Base-by-base conservation (phyloP, 176 grass and related monocot genomes). In the Carex kokanica region DNA sequence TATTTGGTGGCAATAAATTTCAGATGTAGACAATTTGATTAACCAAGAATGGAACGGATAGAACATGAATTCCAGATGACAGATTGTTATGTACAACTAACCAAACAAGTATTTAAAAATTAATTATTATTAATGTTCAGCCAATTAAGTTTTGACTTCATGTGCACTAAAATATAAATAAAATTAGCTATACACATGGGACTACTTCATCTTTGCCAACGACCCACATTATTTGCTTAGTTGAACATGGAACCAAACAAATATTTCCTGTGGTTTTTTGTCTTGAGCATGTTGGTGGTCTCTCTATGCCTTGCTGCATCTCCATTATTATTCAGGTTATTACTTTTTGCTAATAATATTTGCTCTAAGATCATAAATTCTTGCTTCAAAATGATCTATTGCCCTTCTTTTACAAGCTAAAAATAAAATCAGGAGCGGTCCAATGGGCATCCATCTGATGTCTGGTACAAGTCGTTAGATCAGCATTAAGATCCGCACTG, bases 231-330 rank as follows among this genome's bases (percentile, higher is more conserved):
- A 27, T 20, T 52, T 75, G 3, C 41, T 12, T 11, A 53, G 21
- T 45, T 75, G 18, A 75, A 49, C 71, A 75, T 52, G 71, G 71
- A 40, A 23, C 43, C 71, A 51, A 25, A n/a, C 36, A 75, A 75
- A 75, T 49, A 13, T 75, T 75, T 18, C 43, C 40, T 49, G 2
- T 23, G 24, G 20, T 63, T 81, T 38, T 34, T 63, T 23, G 78
- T 63, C 27, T 81, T 41, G 23, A 81, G 78, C 78, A 60, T 81
- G 13, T 63, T 64, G 15, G 31, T 63, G 59, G 43, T 82, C 16
- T 47, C 17, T 49, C 58, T 82, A 13, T 82, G 56, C 80, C 54
- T 66, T 31, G 52, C 60, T 64, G 57, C 80, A 49, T 12, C 80
- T 63, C 17, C 80, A 53, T 75, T 20, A 59, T n/a, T 61, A 61